A percentile compares a stretch with the other conserved stretches of the same genome.
Conservation (phyloP, 805 yeast genomes). For the Candida sonorensis region DNA sequence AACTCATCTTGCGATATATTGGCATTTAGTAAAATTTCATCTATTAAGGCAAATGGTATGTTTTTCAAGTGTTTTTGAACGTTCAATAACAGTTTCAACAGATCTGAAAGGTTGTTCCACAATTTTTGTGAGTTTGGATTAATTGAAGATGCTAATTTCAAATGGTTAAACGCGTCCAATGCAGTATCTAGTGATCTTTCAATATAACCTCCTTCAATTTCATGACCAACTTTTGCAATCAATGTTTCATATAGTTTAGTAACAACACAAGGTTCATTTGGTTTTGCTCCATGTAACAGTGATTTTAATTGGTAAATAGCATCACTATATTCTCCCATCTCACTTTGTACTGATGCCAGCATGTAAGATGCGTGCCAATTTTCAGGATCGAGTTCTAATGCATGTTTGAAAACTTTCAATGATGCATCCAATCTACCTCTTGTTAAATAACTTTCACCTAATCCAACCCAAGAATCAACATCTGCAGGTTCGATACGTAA, state of each 20-base stretch:
- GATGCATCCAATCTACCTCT: conserved; percentile 89
- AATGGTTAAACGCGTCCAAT: conserved; percentile 29
- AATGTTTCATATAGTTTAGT: conserved; percentile 52
- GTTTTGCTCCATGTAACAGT: conserved; percentile 32
- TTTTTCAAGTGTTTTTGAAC: conserved; percentile 46
- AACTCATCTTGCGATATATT: no score
- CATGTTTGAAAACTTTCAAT: conserved; percentile 68
- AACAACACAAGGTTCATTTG: conserved; percentile 44
- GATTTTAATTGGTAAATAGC: conserved; percentile 44
- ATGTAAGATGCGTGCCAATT: conserved; percentile 62
- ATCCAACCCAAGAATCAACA: conserved; percentile 80
- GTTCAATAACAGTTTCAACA: conserved; percentile 43
- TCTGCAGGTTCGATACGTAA: conserved; percentile 63
- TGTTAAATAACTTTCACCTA: conserved; percentile 91
- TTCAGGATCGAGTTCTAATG: conserved; percentile 44
- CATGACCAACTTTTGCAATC: conserved; percentile 44
- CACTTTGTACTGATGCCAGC: conserved; percentile 57
- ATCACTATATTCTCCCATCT: conserved; percentile 57
- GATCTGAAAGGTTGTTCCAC: conserved; percentile 63
- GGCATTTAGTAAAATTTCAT: conserved; percentile 24
- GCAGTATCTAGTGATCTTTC: conserved; percentile 55
- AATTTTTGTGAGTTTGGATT: conserved; percentile 39
- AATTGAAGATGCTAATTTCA: conserved; percentile 10
- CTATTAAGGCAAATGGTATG: conserved; percentile 38
- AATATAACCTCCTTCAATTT: conserved; percentile 53